Conservation (phyloP, 257 asterid species). For the Solanum corneliomulleri region DNA sequence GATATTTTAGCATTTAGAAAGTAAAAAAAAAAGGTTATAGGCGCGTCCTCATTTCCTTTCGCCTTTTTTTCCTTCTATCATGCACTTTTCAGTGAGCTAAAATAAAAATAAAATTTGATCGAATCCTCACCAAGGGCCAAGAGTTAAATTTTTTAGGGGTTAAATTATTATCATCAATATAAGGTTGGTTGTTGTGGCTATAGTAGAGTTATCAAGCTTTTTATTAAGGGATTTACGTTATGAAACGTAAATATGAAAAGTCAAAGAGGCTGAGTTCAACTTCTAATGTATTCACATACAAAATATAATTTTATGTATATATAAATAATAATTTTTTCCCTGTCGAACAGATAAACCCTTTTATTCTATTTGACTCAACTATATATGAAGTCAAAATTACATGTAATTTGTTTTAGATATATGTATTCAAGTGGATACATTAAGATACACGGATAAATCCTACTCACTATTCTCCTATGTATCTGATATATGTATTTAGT, state of each 20-base stretch:
- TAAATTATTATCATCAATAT: too few relatives aligned
- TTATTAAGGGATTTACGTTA: not conserved
- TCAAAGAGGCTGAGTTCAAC: not conserved
- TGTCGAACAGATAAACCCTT: fast-evolving
- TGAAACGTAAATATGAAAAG: not conserved
- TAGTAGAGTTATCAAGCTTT: not conserved
- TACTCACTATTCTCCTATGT: not conserved
- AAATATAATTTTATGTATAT: too few relatives aligned
- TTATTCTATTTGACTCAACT: not conserved
- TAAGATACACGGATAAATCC: too few relatives aligned
- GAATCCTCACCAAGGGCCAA: too few relatives aligned
- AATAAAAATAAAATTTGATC: too few relatives aligned
- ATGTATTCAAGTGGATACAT: fast-evolving
- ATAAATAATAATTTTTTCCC: too few relatives aligned
- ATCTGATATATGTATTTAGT: not conserved
- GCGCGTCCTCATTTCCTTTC: too few relatives aligned
- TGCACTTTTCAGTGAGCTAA: too few relatives aligned
- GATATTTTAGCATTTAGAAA: too few relatives aligned
- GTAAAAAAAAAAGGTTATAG: too few relatives aligned
- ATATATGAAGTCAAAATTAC: fast-evolving
- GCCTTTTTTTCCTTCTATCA: too few relatives aligned
- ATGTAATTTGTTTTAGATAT: fast-evolving
- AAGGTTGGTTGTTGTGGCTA: not conserved
- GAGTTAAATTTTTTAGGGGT: too few relatives aligned
- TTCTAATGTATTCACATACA: not conserved